Conservation (phyloP, 768 basidiomycete genomes). For the Lentinula boryana region DNA sequence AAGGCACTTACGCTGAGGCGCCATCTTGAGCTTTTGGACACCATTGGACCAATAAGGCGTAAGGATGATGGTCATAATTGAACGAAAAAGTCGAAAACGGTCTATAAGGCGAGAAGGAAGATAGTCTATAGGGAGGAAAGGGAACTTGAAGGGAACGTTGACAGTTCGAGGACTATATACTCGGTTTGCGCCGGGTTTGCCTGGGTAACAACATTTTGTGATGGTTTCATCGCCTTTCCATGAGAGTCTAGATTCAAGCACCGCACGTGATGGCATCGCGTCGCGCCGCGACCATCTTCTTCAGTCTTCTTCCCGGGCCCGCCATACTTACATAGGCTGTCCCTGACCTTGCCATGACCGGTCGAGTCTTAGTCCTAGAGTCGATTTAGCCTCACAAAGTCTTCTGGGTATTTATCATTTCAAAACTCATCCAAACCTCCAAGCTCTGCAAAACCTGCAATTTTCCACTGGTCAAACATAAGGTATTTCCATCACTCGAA, state of each 20-base stretch:
- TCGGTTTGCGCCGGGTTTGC: background rate
- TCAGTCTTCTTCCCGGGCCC: background rate
- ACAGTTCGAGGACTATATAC: background rate
- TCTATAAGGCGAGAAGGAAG: background rate
- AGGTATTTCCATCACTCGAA: background rate
- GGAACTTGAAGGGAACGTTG: background rate
- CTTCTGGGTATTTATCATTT: no score
- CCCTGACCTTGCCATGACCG: background rate
- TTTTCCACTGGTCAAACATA: no score
- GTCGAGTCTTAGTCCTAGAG: background rate
- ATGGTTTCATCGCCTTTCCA: background rate
- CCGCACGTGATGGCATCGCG: background rate
- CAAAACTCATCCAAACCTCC: no score
- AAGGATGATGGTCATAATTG: constrained; percentile 53
- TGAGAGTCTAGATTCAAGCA: background rate
- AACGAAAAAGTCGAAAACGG: constrained; percentile 3
- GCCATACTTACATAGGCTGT: background rate
- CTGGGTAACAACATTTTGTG: background rate
- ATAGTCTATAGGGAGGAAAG: background rate
- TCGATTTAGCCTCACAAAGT: no score
- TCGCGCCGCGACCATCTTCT: background rate
- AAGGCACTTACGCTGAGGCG: constrained; percentile 43
- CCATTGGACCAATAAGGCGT: constrained; percentile 71
- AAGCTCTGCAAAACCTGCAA: no score
- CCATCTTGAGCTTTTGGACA: constrained; percentile 63